These are phyloP conservation scores for Alternaria longipes DNA, from an alignment of 2,329 filamentous ascomycete species.

Conservation along the genomic window DNA sequence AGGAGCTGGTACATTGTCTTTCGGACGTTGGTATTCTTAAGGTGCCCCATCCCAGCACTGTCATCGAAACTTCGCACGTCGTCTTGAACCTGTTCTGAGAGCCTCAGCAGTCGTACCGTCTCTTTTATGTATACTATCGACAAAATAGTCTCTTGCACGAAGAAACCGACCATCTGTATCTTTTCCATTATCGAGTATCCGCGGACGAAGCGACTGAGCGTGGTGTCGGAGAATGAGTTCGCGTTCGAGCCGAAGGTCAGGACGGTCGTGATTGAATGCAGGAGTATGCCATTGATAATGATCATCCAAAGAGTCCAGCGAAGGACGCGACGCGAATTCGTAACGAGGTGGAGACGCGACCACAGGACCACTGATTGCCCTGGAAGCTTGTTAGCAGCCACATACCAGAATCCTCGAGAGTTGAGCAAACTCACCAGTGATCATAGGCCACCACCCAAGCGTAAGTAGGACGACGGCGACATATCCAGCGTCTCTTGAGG, in stretches of 20 bases:
- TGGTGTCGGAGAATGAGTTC: constrained; percentile 35
- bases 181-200: constrained; percentile 57
- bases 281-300: constrained; percentile 61
- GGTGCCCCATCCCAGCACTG: constrained; percentile 29
- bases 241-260: constrained; percentile 64
- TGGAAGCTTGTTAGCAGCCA: background rate
- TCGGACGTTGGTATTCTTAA: constrained; percentile 30
- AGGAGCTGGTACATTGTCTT: constrained; percentile 49
- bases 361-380: constrained; percentile 70
- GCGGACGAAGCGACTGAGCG: constrained; percentile 40
- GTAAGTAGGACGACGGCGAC: constrained; percentile 57
- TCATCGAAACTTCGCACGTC: constrained; percentile 46
- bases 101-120: constrained; percentile 58
- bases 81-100: constrained; percentile 36
- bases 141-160: constrained; percentile 52
- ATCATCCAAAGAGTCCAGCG: constrained; percentile 66
- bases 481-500: constrained; percentile 33
- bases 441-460: constrained; percentile 68
- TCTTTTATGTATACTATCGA: constrained; percentile 63
- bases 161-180: constrained; percentile 57
- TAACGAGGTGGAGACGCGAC: constrained; percentile 68
- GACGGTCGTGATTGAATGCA: constrained; percentile 64
- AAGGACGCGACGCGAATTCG: constrained; percentile 61
- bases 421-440: constrained; percentile 53
- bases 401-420: background rate